Conservation (phyloP, 768 basidiomycete species). For the Naganishia kalamii region DNA sequence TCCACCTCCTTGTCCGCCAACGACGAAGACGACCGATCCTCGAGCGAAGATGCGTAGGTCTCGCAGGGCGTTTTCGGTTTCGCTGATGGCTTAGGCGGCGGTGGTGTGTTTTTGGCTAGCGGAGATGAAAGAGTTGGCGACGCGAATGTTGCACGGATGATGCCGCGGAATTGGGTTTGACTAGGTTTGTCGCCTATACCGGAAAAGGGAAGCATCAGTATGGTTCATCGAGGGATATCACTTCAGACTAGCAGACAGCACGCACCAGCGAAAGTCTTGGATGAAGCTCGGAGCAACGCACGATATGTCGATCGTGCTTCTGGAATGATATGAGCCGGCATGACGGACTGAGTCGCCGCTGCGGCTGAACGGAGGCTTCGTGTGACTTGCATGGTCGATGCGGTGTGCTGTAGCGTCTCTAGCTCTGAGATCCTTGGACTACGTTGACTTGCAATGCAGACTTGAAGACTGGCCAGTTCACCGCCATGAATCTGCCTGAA, state of each 20-base stretch:
- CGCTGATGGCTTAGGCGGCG: neutral
- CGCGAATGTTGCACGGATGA: slow-evolving; percentile 37
- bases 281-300: slow-evolving; percentile 9
- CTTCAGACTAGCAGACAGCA: neutral
- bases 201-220: no score
- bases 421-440: no score
- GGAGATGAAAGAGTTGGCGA: slow-evolving; percentile 38
- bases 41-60: slow-evolving; percentile 9
- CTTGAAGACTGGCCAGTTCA: no score
- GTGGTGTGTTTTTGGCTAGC: slow-evolving; percentile 17
- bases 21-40: slow-evolving; percentile 20
- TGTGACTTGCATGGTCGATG: neutral
- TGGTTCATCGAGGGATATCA: neutral
- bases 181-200: slow-evolving; percentile 17
- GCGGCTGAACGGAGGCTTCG: neutral
- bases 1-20: slow-evolving; percentile 1
- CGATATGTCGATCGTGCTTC: slow-evolving; percentile 10
- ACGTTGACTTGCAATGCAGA: no score
- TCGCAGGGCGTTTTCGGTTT: slow-evolving; percentile 5
- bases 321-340: slow-evolving; percentile 3
- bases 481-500: no score
- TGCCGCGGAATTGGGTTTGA: slow-evolving; percentile 25
- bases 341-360: neutral
- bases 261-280: slow-evolving; percentile 1
- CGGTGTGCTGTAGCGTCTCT: neutral